Conservation (phyloP, 306 rosid genomes). For the Biancaea sappan region DNA sequence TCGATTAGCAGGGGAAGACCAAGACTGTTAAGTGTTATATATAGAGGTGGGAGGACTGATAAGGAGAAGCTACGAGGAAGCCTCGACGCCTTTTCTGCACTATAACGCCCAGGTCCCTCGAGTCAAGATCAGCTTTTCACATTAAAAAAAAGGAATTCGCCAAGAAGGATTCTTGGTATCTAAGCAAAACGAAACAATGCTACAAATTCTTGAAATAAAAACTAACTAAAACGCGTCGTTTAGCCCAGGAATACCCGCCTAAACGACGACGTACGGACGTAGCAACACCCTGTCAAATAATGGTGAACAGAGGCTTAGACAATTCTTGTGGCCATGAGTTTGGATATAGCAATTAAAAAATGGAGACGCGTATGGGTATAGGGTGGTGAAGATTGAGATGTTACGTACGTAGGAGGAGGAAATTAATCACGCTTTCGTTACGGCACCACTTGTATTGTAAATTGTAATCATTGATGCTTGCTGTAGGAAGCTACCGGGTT, state of each 20-base stretch:
- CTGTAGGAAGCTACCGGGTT: no score
- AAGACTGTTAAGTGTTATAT: neutral
- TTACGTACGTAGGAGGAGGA: neutral
- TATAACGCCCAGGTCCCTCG: no score
- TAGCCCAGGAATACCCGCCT: neutral
- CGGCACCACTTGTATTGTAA: neutral
- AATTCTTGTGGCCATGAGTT: neutral
- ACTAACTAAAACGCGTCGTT: neutral
- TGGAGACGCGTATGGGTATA: neutral
- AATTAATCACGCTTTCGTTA: neutral
- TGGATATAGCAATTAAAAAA: neutral
- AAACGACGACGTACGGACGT: neutral
- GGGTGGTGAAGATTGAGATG: neutral
- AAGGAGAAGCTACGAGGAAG: neutral
- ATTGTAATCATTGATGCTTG: neutral
- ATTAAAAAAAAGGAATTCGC: neutral
- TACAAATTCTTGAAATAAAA: neutral
- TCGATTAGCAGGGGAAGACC: neutral
- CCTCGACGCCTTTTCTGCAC: no score
- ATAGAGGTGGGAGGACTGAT: neutral
- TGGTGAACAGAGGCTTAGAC: no score
- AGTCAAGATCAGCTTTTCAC: neutral
- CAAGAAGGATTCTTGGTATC: neutral
- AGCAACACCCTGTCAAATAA: no score
- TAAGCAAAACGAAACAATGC: neutral